Base-by-base conservation (phyloP, 164 flowering plant species). In the Dillenia turbinata region DNA sequence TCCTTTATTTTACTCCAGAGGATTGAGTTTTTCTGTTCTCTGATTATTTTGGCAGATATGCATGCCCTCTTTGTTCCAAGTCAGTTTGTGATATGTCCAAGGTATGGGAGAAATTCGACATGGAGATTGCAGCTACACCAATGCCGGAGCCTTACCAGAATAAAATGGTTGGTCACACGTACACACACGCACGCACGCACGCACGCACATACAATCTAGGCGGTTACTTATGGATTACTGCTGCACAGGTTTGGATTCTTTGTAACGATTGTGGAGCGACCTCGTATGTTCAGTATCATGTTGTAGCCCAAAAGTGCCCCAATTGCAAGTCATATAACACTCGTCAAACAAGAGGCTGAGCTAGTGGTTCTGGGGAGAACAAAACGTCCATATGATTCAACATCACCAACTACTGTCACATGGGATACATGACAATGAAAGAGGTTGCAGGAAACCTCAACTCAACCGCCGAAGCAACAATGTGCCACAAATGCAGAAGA, bases 81-180 rank as follows among this genome's bases (percentile, higher is more conserved):
- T 88, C 98, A 2, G 94, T 93, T 2, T 86, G 96, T 78, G 98
- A 92, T 62, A 92, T 92, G 98, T 90, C 96, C 43, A 85, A 86
- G 66, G 96, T 85, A 14, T 93, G 98, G 98, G 97, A 88, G 71
- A 82, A 78, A 69, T 80, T 80, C 57, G 98, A 90, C 79, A 57
- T 61, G 79, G 97, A 88, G 76, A 88, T 93, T 68, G 96, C 97
- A 11, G 86, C 90, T 19, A 88, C 82, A 17, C 94, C 97, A 8
- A 87, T 93, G 93, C 98, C 98, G 12, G 85, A 85, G 58, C 69
- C 77, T n/a, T 88, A 73, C 57, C 85, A 77, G 33, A 85, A 87
- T 69, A 88, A 77, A 72, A 78, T 67, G 95, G 96, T 87, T 0
- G 12, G 61, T n/a, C n/a, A n/a, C n/a, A n/a, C n/a, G n/a, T n/a